Percentiles rank a stretch among this genome's conserved stretches.
These are phyloP conservation scores for Cryptococcus deneoformans DNA, from an alignment of 1,284 basidiomycete species.

Conservation along the genomic window DNA sequence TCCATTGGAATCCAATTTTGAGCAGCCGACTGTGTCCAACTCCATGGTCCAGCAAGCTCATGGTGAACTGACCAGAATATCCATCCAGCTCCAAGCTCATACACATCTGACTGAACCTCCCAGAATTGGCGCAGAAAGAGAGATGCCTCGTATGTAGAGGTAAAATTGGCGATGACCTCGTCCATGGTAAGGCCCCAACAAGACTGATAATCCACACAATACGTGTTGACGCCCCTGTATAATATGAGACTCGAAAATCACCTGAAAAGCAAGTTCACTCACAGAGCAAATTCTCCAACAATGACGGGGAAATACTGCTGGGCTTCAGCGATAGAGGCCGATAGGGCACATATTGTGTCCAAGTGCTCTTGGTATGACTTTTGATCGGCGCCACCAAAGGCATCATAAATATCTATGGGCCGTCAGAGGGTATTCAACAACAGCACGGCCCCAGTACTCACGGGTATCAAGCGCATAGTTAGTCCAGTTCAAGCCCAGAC, in stretches of 20 bases:
- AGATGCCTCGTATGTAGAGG: conserved; percentile 20
- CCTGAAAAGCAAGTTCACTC: not conserved
- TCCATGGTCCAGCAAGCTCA: conserved; percentile 33
- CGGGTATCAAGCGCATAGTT: conserved; percentile 42
- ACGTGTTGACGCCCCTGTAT: conserved; percentile 25
- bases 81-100: conserved; percentile 39
- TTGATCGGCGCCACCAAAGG: conserved; percentile 22
- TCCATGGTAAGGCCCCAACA: conserved; percentile 22
- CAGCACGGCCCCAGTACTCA: conserved; percentile 6
- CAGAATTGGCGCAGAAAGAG: conserved; percentile 35
- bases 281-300: conserved; percentile 32
- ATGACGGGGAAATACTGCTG: conserved; percentile 27
- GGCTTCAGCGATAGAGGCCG: conserved; percentile 18
- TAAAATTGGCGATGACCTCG: conserved; percentile 25
- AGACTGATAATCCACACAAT: conserved; percentile 34
- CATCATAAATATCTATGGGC: conserved; percentile 33
- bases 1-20: conserved; percentile 39
- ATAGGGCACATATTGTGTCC: conserved; percentile 26
- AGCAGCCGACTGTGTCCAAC: conserved; percentile 28
- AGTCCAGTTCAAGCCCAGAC: conserved; percentile 28
- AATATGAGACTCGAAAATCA: not conserved
- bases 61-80: conserved; percentile 33
- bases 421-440: not conserved
- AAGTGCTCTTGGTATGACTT: conserved; percentile 35
- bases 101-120: conserved; percentile 36